phyloP scores from a whole-genome alignment of 2,329 filamentous ascomycete genomes.

The Sclerotinia glacialis region DNA sequence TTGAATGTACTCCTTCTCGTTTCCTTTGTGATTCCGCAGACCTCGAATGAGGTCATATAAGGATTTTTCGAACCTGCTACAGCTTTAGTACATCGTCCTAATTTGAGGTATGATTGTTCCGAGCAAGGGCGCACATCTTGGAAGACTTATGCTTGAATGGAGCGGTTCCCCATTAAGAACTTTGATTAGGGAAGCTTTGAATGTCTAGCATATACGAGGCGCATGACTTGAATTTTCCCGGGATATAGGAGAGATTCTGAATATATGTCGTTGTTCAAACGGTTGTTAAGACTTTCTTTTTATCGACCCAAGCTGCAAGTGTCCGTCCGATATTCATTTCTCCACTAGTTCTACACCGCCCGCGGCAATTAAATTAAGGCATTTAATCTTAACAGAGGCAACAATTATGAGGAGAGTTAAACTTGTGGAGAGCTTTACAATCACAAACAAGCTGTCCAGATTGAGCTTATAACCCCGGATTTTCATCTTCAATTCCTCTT shows the following conservation, averaged over 20 bases:
- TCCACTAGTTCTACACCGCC: slow-evolving; percentile 12
- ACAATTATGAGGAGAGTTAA: not conserved
- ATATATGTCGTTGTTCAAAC: not conserved
- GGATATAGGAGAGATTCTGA: not conserved
- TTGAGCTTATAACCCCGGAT: slow-evolving; percentile 5
- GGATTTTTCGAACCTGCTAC: slow-evolving; percentile 92
- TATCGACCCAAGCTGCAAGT: not conserved
- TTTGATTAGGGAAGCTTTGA: slow-evolving; percentile 12
- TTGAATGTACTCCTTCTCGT: slow-evolving; percentile 92
- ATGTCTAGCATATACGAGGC: not conserved
- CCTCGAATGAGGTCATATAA: slow-evolving; percentile 98
- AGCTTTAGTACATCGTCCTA: slow-evolving; percentile 20
- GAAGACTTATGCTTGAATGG: slow-evolving; percentile 7
- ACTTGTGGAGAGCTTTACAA: slow-evolving; percentile 14
- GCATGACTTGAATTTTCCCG: slow-evolving; percentile 1
- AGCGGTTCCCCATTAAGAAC: slow-evolving; percentile 20
- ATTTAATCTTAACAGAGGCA: not conserved
- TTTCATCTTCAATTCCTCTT: not conserved
- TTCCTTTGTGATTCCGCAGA: slow-evolving; percentile 90
- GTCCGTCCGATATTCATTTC: slow-evolving; percentile 7
- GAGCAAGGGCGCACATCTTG: slow-evolving; percentile 25
- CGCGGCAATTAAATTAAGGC: slow-evolving; percentile 3
- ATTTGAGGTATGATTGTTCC: not conserved
- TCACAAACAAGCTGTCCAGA: slow-evolving; percentile 15
- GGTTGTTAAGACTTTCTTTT: not conserved